phyloP scores from a whole-genome alignment of 1,284 basidiomycete species.

The Heterobasidion irregulare region DNA sequence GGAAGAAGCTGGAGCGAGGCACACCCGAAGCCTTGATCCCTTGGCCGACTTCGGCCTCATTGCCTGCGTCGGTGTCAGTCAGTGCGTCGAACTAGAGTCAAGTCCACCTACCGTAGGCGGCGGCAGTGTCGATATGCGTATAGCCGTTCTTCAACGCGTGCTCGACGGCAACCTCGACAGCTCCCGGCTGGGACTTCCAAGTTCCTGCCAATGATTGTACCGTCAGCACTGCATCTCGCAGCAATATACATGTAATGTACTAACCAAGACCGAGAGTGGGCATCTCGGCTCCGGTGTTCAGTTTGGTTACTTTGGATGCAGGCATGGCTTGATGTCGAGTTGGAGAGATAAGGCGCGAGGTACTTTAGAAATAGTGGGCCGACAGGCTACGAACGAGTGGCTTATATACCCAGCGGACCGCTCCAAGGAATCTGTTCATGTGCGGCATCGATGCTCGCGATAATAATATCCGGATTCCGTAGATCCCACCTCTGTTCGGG shows the following conservation, averaged over 20 bases:
- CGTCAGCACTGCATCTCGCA: background rate
- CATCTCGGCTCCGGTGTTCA: conserved; percentile 66
- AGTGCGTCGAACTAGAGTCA: background rate
- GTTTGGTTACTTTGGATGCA: conserved; percentile 23
- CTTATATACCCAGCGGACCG: background rate
- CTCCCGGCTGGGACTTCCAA: conserved; percentile 66
- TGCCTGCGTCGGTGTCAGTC: conserved; percentile 21
- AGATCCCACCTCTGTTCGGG: background rate
- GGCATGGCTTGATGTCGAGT: conserved; percentile 6
- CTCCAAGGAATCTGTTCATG: background rate
- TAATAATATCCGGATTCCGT: background rate
- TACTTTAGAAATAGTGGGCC: background rate
- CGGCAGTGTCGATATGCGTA: conserved; percentile 65
- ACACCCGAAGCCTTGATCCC: conserved; percentile 71
- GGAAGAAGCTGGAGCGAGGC: conserved; percentile 59
- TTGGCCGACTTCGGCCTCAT: conserved; percentile 67
- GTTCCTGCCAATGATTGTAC: conserved; percentile 39
- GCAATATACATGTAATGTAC: conserved; percentile 5
- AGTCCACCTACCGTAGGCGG: conserved; percentile 23
- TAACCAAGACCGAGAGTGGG: conserved; percentile 70
- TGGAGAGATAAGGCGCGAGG: background rate
- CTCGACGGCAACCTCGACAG: conserved; percentile 62
- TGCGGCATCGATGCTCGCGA: background rate
- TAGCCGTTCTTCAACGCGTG: conserved; percentile 70
- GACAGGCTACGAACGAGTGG: no score